Conservation (phyloP, 139 green algal genomes). For the Closterium sp. region DNA sequence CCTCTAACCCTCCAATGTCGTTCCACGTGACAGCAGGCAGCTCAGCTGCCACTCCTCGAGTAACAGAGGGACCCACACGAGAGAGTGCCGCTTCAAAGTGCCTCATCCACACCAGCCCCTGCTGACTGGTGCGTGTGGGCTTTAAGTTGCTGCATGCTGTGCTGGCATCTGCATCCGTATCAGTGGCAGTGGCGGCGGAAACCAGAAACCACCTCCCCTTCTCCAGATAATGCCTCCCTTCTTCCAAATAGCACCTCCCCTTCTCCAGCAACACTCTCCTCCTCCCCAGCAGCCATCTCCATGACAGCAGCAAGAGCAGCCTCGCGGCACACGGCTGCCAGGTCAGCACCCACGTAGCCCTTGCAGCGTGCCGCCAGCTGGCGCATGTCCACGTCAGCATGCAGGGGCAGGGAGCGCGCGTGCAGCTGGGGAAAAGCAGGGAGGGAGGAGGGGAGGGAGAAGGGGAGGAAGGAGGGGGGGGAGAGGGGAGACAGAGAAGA, state of each 20-base stretch:
- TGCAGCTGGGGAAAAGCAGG: conserved; percentile 16
- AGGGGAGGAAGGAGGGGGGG: not conserved
- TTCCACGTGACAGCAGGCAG: conserved; percentile 45
- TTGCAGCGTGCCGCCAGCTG: conserved; percentile 56
- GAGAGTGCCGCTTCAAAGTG: conserved; percentile 33
- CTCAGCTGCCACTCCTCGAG: conserved; percentile 29
- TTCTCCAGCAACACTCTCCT: not conserved
- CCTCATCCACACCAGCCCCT: conserved; percentile 5
- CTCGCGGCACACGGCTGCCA: conserved; percentile 63
- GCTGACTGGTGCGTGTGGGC: too few relatives aligned
- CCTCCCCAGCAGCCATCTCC: not conserved
- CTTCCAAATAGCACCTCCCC: too few relatives aligned
- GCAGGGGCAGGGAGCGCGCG: conserved; percentile 56
- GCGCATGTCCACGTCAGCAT: conserved; percentile 65
- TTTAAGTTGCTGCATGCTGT: too few relatives aligned
- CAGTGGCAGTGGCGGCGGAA: too few relatives aligned
- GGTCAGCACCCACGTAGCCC: conserved; percentile 54
- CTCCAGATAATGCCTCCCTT: too few relatives aligned
- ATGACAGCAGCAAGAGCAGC: conserved; percentile 75
- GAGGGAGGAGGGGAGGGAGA: too few relatives aligned
- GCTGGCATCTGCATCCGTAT: too few relatives aligned
- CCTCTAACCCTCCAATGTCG: conserved; percentile 48
- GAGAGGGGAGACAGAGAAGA: not conserved
- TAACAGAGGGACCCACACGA: conserved; percentile 42
- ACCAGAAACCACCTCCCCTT: not conserved